Conservation (phyloP, 176 grass and related monocot genomes). For the Aegilops tauschii region DNA sequence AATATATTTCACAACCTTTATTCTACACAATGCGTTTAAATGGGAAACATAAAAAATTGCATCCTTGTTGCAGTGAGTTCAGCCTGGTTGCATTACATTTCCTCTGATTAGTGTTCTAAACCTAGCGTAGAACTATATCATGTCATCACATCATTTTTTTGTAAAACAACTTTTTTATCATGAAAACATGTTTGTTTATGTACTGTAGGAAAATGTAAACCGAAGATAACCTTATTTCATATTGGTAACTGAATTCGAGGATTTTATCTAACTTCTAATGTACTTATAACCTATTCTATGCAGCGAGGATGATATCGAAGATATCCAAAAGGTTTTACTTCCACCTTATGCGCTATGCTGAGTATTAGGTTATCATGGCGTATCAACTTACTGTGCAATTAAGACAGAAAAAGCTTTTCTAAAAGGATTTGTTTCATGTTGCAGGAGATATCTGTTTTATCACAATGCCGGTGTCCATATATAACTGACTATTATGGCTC, state of each 20-base stretch:
- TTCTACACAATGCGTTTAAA: not conserved
- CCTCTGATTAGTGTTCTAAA: not conserved
- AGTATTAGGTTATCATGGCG: constrained; percentile 11
- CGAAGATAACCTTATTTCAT: not conserved
- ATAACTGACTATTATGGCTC: constrained; percentile 99
- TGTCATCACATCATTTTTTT: not conserved
- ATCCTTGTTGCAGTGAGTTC: not conserved
- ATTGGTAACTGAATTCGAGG: constrained; percentile 1
- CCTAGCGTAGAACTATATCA: not conserved
- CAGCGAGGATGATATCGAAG: constrained; percentile 99
- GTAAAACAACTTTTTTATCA: constrained; percentile 9
- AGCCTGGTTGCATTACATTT: not conserved
- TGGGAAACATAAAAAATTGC: not conserved
- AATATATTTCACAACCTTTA: not conserved
- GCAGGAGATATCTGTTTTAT: constrained; percentile 98
- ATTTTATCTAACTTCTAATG: not conserved
- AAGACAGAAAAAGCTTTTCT: constrained; percentile 20
- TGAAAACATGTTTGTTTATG: not conserved
- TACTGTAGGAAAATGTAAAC: constrained; percentile 16
- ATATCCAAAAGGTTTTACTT: constrained; percentile 93
- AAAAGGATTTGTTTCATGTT: constrained; percentile 34
- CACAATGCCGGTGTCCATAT: constrained; percentile 95
- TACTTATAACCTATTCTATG: constrained; percentile 29
- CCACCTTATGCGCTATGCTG: constrained; percentile 9
- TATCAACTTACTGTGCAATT: constrained; percentile 3